Base-by-base conservation (phyloP, 2,329 filamentous ascomycete genomes). In the Calonectria crousiana region DNA sequence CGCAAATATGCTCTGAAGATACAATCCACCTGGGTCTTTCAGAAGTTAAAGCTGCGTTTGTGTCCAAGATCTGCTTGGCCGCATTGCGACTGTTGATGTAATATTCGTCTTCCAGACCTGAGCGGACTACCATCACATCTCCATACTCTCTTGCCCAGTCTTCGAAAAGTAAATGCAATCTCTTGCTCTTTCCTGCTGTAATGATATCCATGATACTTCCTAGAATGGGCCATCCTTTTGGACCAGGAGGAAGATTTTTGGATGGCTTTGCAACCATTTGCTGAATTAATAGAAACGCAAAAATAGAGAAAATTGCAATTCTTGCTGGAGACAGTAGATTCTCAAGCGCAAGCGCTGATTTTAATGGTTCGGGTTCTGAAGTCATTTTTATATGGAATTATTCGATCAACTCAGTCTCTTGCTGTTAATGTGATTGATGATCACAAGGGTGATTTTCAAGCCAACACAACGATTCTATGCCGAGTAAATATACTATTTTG, bases 21-120 rank as follows among this genome's bases (percentile, higher is more conserved):
- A 67, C 69, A 14, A 72, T 72, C 69, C 69, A 72, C 34, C 69
- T 52, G 5, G 69, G 69, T 23, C 69, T 51, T 10, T 72, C 69
- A 0, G 69, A 30, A 6, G 41, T 72, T n/a, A 51, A 13, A 3
- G 28, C 41, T 2, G 69, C 51, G 30, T 60, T 67, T 1, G 49
- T 72, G 41, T 72, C 69, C 51, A 72, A 38, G n/a, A 67, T 67
- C 8, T 56, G 34, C 38, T 67, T 72, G n/a, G 52, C 69, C 2
- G 62, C 62, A 11, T 26, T n/a, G 18, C 52, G 49, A 20, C 20
- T 60, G 30, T 72, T 72, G 34, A 72, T 41, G 52, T 60, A 72
- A 30, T 67, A 72, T 38, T 72, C 62, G 28, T 58, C 52, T 26
- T 51, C 36, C 6, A 60, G 30, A 14, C 69, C 69, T 6, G 51